These are phyloP conservation scores for Saturnispora diversa DNA, from an alignment of 805 yeast genomes.

Conservation along the genomic window DNA sequence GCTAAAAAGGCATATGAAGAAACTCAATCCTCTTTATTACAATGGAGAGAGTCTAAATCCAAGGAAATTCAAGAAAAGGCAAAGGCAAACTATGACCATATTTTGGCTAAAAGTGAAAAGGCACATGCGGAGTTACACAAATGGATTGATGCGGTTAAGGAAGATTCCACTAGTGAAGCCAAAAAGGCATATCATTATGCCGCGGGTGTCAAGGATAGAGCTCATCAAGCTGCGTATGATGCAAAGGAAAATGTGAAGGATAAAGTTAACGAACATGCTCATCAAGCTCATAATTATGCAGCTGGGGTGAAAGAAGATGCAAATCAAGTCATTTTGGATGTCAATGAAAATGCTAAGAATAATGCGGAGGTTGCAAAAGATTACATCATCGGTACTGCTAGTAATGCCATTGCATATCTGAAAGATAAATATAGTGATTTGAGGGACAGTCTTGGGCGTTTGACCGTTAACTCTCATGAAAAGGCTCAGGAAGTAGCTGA, in stretches of 20 bases:
- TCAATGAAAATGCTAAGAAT: constrained; percentile 1
- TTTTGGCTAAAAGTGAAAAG: constrained; percentile 18
- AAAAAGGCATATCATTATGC: background rate
- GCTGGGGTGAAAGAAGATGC: constrained; percentile 3
- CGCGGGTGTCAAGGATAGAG: background rate
- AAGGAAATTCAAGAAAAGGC: constrained; percentile 25
- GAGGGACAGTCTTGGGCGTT: constrained; percentile 14
- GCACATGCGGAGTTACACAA: constrained; percentile 18
- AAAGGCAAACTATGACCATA: constrained; percentile 19
- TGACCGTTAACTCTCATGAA: constrained; percentile 20
- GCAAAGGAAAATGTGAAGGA: constrained; percentile 6
- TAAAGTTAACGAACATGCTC: background rate
- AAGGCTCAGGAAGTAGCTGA: constrained; percentile 2
- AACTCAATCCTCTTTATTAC: constrained; percentile 24
- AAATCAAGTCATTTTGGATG: constrained; percentile 2
- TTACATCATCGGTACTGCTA: background rate
- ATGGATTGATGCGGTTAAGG: constrained; percentile 12
- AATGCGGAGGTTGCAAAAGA: constrained; percentile 5
- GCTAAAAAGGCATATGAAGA: constrained; percentile 26
- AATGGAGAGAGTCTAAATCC: constrained; percentile 26
- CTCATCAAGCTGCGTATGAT: background rate
- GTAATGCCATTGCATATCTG: constrained; percentile 9
- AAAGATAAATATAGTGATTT: constrained; percentile 32
- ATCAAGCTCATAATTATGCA: constrained; percentile 4
- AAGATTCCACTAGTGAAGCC: background rate